Evolutionary conservation across 495 filamentous ascomycete species (phyloP), one percentile per base, ranked within the genome.

Genomic region (Hypoxylon rickii): DNA sequence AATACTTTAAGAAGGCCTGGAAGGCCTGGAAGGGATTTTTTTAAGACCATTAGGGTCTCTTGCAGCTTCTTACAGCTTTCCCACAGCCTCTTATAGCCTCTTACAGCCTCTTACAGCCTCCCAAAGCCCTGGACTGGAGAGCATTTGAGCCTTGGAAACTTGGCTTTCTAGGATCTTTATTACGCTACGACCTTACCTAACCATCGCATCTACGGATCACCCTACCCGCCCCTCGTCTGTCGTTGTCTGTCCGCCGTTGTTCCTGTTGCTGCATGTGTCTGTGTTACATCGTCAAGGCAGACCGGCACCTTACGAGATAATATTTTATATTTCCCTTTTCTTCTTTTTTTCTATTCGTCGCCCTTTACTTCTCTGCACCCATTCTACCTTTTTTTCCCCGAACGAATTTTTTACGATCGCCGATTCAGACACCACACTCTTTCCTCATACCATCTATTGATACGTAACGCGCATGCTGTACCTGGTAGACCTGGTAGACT

Each of bases 261-360:
- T 39, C 51, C 34, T 55, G 44, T 55, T 29, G 10, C 4, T 61
- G 58, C 58, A 61, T 61, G 58, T 61, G 58, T 51, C 51, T 20
- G 58, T 55, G 58, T 62, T 62, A 62, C 58, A 62, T 62, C 52
- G 52, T 52, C 41, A 34, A 62, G 37, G 29, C 32, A 62, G 52
- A 48, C 42, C 56, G 43, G 19, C 51, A 2, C 46, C 10, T 29
- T n/a, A n/a, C n/a, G n/a, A n/a, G n/a, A n/a, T n/a, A 29, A 29
- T 29, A 29, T 5, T 10, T 10, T 29, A 5, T 29, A 5, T 10
- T 5, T 4, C 24, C 24, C 24, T 34, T 34, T 32, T 41, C 43
- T 52, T 37, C 36, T 16, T 22, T 15, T 29, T 7, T 56, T 13
- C 21, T 33, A 56, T 62, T 62, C 58, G 58, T 51, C 47, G 52